These are phyloP conservation scores for Stephania yunnanensis DNA, from an alignment of 164 flowering plant genomes.

Conservation along the genomic window DNA sequence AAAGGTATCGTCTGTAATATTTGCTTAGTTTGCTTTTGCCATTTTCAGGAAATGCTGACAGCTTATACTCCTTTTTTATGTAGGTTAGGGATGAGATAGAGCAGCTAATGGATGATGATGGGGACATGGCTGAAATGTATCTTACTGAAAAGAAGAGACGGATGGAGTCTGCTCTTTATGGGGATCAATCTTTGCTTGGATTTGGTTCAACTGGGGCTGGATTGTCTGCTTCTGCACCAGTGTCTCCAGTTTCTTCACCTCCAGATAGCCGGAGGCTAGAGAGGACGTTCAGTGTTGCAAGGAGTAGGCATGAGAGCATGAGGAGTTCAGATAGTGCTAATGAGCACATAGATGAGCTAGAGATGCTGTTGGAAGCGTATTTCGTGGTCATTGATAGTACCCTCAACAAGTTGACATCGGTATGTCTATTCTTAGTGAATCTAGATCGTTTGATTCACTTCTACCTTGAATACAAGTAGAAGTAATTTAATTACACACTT, in stretches of 20 bases:
- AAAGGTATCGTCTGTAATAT: slow-evolving; percentile 26
- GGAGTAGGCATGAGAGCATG: slow-evolving; percentile 79
- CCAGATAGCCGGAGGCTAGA: slow-evolving; percentile 43
- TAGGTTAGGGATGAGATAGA: slow-evolving; percentile 61
- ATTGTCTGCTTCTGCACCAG: slow-evolving; percentile 72
- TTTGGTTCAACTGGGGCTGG: slow-evolving; percentile 51
- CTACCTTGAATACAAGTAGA: no score
- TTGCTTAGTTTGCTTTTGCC: neutral
- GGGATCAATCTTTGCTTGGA: slow-evolving; percentile 68
- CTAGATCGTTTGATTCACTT: neutral
- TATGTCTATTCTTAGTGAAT: slow-evolving; percentile 17
- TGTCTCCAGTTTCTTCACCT: slow-evolving; percentile 54
- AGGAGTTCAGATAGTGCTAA: slow-evolving; percentile 59
- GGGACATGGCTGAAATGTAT: slow-evolving; percentile 56
- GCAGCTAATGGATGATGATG: slow-evolving; percentile 58
- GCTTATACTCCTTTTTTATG: slow-evolving; percentile 6
- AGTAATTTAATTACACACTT: no score
- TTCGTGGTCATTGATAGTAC: slow-evolving; percentile 90
- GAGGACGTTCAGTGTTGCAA: slow-evolving; percentile 47
- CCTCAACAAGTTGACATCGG: slow-evolving; percentile 88
- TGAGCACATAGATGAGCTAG: slow-evolving; percentile 71
- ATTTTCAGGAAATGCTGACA: neutral
- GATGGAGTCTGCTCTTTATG: slow-evolving; percentile 61
- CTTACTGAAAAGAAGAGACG: slow-evolving; percentile 38
- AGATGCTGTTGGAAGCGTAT: slow-evolving; percentile 92